phyloP scores from a whole-genome alignment of 192 early-diverging fungal genomes.

The Podila minutissima region DNA sequence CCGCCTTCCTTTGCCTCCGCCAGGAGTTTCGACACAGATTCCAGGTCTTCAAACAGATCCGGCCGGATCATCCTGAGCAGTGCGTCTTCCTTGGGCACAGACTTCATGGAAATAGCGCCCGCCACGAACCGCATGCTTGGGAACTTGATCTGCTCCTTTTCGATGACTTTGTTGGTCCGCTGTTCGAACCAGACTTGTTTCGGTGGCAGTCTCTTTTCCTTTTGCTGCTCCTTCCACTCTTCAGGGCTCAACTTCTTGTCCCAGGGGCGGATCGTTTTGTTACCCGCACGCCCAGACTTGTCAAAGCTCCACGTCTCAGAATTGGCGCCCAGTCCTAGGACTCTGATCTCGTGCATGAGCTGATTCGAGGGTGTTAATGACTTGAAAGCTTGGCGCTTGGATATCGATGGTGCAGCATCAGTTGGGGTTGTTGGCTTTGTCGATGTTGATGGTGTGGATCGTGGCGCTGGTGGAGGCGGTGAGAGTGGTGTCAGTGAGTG shows the following conservation, averaged over 20 bases:
- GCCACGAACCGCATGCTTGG: conserved; percentile 40
- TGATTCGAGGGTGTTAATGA: conserved; percentile 33
- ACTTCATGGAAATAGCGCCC: conserved; percentile 23
- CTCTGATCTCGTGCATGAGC: conserved; percentile 41
- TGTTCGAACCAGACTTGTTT: conserved; percentile 48
- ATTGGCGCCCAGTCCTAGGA: conserved; percentile 33
- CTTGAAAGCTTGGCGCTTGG: conserved; percentile 40
- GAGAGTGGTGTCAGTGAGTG: background rate
- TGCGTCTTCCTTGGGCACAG: conserved; percentile 18
- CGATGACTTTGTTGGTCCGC: conserved; percentile 26
- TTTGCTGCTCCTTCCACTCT: conserved; percentile 25
- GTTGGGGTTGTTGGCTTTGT: background rate
- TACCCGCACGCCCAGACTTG: conserved; percentile 15
- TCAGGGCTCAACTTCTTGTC: conserved; percentile 30
- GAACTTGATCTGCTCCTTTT: conserved; percentile 43
- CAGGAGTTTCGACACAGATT: conserved; percentile 14
- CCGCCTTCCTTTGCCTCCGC: conserved; percentile 1
- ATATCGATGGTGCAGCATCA: background rate
- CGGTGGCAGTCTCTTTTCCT: conserved; percentile 19
- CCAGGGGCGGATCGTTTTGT: conserved; percentile 48
- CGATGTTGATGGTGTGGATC: background rate
- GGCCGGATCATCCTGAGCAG: conserved; percentile 31
- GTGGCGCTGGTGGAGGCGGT: background rate
- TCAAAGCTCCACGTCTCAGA: conserved; percentile 43
- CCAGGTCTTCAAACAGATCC: conserved; percentile 37